phyloP scores from a whole-genome alignment of 2,329 filamentous ascomycete species.

The Ophiostoma angusticollis region DNA sequence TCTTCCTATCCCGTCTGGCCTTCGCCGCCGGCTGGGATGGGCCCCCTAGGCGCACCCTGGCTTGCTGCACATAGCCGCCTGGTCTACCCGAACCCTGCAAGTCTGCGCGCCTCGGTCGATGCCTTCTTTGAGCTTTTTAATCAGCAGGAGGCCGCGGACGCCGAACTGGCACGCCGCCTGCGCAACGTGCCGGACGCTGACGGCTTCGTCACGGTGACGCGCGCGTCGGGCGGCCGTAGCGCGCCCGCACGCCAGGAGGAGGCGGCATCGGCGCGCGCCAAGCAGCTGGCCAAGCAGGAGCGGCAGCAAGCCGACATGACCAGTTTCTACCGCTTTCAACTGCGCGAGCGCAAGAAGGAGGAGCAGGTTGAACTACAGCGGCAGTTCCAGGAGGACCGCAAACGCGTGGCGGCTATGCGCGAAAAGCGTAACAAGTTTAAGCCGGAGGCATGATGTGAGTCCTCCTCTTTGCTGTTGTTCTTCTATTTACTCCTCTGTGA shows the following conservation, averaged over 20 bases:
- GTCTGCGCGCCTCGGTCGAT: constrained; percentile 64
- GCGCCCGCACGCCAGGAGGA: constrained; percentile 66
- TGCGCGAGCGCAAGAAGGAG: constrained; percentile 65
- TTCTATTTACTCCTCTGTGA: constrained; percentile 16
- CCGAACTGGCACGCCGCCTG: constrained; percentile 47
- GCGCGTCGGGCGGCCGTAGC: constrained; percentile 56
- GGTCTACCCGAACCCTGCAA: constrained; percentile 53
- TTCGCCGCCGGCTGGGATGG: no score
- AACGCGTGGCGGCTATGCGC: constrained; percentile 58
- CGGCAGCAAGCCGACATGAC: constrained; percentile 46
- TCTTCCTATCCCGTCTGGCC: no score
- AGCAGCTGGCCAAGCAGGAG: constrained; percentile 51
- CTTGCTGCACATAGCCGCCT: constrained; percentile 56
- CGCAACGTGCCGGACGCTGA: constrained; percentile 83
- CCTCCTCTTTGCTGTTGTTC: neutral
- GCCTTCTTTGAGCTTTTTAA: constrained; percentile 78
- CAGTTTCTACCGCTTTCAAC: constrained; percentile 78
- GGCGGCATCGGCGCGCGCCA: constrained; percentile 44
- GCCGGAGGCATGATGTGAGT: constrained; percentile 29
- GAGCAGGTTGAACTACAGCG: constrained; percentile 55
- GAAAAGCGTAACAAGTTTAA: constrained; percentile 50
- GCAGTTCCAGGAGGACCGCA: constrained; percentile 65
- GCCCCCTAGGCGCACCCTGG: constrained; percentile 44
- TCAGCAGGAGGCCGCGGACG: constrained; percentile 52
- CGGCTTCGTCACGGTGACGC: constrained; percentile 84